These are phyloP conservation scores for Naematelia encephala DNA, from an alignment of 768 basidiomycete genomes.

Conservation along the genomic window DNA sequence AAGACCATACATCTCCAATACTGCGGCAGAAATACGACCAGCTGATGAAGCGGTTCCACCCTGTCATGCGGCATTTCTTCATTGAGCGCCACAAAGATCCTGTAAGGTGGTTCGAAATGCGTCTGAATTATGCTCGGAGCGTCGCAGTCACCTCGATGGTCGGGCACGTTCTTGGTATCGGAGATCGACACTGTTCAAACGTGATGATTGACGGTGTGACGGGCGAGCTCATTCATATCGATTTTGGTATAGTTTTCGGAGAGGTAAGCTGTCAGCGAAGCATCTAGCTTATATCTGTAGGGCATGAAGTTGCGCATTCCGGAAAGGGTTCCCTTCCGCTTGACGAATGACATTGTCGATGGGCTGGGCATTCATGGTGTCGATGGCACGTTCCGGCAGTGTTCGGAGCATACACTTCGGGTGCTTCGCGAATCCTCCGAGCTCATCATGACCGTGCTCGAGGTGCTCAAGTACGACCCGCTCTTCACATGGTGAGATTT, in stretches of 20 bases:
- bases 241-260: slow-evolving; percentile 94
- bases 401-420: slow-evolving; percentile 88
- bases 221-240: slow-evolving; percentile 92
- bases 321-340: slow-evolving; percentile 88
- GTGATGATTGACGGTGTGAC: slow-evolving; percentile 77
- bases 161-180: slow-evolving; percentile 85
- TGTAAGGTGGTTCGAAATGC: slow-evolving; percentile 85
- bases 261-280: slow-evolving; percentile 58
- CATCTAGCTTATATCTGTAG: neutral
- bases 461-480: slow-evolving; percentile 96
- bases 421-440: slow-evolving; percentile 81
- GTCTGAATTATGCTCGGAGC: slow-evolving; percentile 83
- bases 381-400: slow-evolving; percentile 89
- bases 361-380: slow-evolving; percentile 87
- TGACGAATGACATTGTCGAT: slow-evolving; percentile 91
- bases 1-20: slow-evolving; percentile 22
- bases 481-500: slow-evolving; percentile 74
- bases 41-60: slow-evolving; percentile 59
- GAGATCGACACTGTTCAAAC: slow-evolving; percentile 88
- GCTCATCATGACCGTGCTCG: slow-evolving; percentile 88
- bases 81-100: slow-evolving; percentile 84
- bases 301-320: slow-evolving; percentile 59
- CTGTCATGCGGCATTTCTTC: slow-evolving; percentile 93
- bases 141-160: slow-evolving; percentile 92
- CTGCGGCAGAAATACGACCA: slow-evolving; percentile 46